Evolutionary conservation across 2,329 filamentous ascomycete species (phyloP).

Genomic region (Colletotrichum aenigma): DNA sequence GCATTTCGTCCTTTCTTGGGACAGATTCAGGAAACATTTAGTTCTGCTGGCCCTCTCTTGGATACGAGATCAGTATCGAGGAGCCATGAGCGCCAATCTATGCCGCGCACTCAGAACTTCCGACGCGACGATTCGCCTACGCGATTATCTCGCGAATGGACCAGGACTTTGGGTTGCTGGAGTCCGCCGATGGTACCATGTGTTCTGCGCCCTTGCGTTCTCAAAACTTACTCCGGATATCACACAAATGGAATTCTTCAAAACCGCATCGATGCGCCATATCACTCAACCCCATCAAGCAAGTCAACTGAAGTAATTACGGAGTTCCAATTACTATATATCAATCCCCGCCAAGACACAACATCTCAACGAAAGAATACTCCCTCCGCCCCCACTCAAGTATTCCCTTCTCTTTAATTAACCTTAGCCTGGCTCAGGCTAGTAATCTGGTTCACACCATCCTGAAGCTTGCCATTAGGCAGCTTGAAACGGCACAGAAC

Average conservation of each 20-base stretch:
- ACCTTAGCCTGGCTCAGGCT: conserved; percentile 26
- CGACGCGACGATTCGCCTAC: neutral
- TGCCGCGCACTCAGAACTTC: neutral
- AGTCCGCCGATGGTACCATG: neutral
- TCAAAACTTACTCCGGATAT: neutral
- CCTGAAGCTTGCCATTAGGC: conserved; percentile 26
- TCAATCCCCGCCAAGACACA: neutral
- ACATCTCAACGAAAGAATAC: neutral
- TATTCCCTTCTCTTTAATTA: conserved; percentile 21
- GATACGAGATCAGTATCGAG: neutral
- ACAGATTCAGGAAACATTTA: neutral
- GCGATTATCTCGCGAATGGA: neutral
- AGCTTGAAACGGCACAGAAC: conserved; percentile 31
- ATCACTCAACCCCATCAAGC: too few species aligned
- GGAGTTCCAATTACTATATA: neutral
- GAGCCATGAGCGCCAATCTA: neutral
- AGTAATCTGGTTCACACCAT: conserved; percentile 28
- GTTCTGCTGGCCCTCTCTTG: neutral
- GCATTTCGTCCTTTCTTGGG: neutral
- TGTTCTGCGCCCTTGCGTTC: accelerated
- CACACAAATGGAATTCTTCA: too few species aligned
- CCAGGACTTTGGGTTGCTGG: neutral
- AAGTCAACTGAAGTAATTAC: neutral
- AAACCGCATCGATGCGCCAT: too few species aligned
- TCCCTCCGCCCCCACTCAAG: neutral